Conservation (phyloP, 1,284 basidiomycete genomes). For the Microbotryum scabiosae region DNA sequence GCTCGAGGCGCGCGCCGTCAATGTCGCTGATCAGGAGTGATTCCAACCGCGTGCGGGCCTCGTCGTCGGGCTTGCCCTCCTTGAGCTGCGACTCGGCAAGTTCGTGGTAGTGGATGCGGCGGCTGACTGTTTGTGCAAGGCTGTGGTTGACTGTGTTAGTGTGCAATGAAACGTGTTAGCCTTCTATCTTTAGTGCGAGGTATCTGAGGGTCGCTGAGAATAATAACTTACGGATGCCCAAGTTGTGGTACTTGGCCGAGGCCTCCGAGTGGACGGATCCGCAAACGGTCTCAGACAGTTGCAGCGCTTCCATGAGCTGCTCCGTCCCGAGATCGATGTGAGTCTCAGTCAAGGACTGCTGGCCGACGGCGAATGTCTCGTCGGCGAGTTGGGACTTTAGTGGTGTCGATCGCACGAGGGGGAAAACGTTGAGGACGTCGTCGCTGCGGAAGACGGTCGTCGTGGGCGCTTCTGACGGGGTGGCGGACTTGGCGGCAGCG, state of each 20-base stretch:
- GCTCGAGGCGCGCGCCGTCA: slow-evolving; percentile 29
- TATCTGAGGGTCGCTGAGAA: slow-evolving; percentile 14
- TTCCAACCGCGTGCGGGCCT: slow-evolving; percentile 16
- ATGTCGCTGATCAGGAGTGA: slow-evolving; percentile 23
- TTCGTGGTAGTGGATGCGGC: slow-evolving; percentile 28
- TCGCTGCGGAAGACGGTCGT: slow-evolving; percentile 45
- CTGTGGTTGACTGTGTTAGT: slow-evolving; percentile 22
- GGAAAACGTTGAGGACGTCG: slow-evolving; percentile 49
- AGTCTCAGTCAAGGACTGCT: slow-evolving; percentile 46
- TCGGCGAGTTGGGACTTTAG: slow-evolving; percentile 45
- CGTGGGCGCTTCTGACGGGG: slow-evolving; percentile 24
- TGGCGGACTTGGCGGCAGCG: slow-evolving; percentile 26
- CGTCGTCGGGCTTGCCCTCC: slow-evolving; percentile 13
- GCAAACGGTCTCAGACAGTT: slow-evolving; percentile 51
- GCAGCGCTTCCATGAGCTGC: slow-evolving; percentile 49
- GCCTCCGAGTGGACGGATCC: slow-evolving; percentile 52
- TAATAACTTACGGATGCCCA: slow-evolving; percentile 29
- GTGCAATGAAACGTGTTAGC: slow-evolving; percentile 29
- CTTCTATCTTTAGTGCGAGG: slow-evolving; percentile 29
- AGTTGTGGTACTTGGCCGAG: slow-evolving; percentile 44
- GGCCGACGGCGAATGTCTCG: slow-evolving; percentile 49
- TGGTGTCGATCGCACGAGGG: slow-evolving; percentile 48
- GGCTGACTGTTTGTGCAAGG: slow-evolving; percentile 22
- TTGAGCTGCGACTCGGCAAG: slow-evolving; percentile 24
- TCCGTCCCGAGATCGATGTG: slow-evolving; percentile 47